phyloP scores from a whole-genome alignment of 2,329 filamentous ascomycete species.

The Aspergillus candidus region DNA sequence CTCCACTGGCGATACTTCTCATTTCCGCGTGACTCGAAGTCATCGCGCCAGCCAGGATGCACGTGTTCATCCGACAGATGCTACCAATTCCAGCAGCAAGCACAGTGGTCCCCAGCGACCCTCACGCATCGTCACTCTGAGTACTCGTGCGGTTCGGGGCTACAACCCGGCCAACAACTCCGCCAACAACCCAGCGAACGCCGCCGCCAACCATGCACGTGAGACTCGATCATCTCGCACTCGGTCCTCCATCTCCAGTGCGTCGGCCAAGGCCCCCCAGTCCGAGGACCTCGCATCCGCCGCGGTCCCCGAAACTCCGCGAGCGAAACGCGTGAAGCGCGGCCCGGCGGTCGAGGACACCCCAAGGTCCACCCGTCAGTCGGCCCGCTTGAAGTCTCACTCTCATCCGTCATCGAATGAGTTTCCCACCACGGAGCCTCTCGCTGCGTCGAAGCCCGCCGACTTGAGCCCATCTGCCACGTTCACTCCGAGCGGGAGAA shows the following conservation, averaged over 20 bases:
- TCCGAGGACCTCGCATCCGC: conserved; percentile 13
- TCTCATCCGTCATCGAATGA: conserved; percentile 15
- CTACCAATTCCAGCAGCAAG: conserved; percentile 7
- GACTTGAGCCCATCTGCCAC: conserved; percentile 13
- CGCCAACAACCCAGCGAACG: conserved; percentile 4
- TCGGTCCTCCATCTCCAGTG: conserved; percentile 7
- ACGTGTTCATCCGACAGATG: conserved; percentile 16
- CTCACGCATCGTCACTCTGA: conserved; percentile 20
- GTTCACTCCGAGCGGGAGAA: conserved; percentile 11
- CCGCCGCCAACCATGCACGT: conserved; percentile 10
- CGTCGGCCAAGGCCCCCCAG: background rate
- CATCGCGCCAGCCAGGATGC: conserved; percentile 19
- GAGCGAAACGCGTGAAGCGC: conserved; percentile 28
- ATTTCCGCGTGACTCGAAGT: conserved; percentile 19
- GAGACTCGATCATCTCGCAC: conserved; percentile 21
- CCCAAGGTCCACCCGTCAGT: conserved; percentile 30
- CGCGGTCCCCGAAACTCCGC: conserved; percentile 24
- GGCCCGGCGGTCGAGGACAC: conserved; percentile 25
- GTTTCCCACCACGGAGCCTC: conserved; percentile 10
- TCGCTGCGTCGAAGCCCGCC: conserved; percentile 4
- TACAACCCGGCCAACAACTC: conserved; percentile 10
- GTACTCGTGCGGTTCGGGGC: conserved; percentile 11
- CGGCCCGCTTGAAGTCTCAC: conserved; percentile 26
- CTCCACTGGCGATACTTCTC: conserved; percentile 11
- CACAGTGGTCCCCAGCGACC: conserved; percentile 13